A percentile compares a stretch with the other conserved stretches of the same genome.
Conservation (phyloP, 2,329 filamentous ascomycete genomes). For the Botrytis sinoallii region DNA sequence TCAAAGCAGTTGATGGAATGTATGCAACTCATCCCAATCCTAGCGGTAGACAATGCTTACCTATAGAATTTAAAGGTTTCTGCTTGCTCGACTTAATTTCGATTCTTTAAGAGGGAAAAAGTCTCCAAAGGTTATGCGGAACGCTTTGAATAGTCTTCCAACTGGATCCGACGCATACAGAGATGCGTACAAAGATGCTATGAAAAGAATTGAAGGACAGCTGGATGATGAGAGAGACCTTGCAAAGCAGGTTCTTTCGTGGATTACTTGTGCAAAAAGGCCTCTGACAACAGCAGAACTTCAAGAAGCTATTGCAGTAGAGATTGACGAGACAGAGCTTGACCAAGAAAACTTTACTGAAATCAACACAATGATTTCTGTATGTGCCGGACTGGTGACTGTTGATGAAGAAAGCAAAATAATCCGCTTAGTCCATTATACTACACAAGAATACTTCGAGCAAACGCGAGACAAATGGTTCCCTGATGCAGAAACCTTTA, state of each 20-base stretch:
- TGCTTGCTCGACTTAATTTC: slow-evolving; percentile 38
- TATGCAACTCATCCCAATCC: slow-evolving; percentile 23
- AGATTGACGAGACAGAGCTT: slow-evolving; percentile 32
- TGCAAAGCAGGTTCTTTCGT: slow-evolving; percentile 28
- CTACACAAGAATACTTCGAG: slow-evolving; percentile 36
- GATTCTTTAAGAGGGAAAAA: slow-evolving; percentile 35
- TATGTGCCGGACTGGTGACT: slow-evolving; percentile 31
- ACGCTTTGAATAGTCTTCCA: slow-evolving; percentile 34
- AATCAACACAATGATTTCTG: slow-evolving; percentile 25
- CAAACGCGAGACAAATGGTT: slow-evolving; percentile 22
- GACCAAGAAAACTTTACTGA: slow-evolving; percentile 31
- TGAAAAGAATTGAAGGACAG: slow-evolving; percentile 38
- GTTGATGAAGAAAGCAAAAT: slow-evolving; percentile 16
- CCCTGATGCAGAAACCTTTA: slow-evolving; percentile 24
- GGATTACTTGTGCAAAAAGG: slow-evolving; percentile 42
- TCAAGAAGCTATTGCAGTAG: slow-evolving; percentile 44
- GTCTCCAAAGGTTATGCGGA: slow-evolving; percentile 33
- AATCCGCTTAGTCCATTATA: slow-evolving; percentile 34
- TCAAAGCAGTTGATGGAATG: slow-evolving; percentile 36
- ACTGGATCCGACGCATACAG: slow-evolving; percentile 31
- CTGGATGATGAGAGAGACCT: slow-evolving; percentile 11
- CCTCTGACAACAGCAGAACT: slow-evolving; percentile 40
- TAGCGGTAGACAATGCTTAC: neutral
- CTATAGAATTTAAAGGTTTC: slow-evolving; percentile 21
- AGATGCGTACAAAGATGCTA: slow-evolving; percentile 42